Percentiles rank a stretch among this genome's conserved stretches.
These are phyloP conservation scores for Cutaneotrichosporon dermatis DNA, from an alignment of 1,284 basidiomycete genomes.

Conservation along the genomic window DNA sequence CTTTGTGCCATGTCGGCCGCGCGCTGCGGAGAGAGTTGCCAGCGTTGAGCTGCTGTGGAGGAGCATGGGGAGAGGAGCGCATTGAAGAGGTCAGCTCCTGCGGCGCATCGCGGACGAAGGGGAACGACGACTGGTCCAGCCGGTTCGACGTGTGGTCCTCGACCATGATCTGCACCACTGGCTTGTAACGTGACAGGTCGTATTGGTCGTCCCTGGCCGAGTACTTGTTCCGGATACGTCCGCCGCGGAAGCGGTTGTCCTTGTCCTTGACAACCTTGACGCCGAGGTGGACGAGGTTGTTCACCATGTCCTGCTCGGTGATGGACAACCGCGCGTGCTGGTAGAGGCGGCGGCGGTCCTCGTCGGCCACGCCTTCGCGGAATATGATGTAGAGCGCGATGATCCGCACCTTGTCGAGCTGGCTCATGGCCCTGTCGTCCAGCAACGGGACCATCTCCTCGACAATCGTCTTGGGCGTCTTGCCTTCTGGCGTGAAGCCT, in stretches of 20 bases:
- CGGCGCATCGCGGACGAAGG: slow-evolving; percentile 85
- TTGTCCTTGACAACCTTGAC: slow-evolving; percentile 62
- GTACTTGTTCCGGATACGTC: slow-evolving; percentile 72
- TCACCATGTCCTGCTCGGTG: slow-evolving; percentile 90
- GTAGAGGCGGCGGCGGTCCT: slow-evolving; percentile 88
- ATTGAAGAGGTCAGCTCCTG: slow-evolving; percentile 46
- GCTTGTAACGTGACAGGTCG: slow-evolving; percentile 91
- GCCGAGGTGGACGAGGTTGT: slow-evolving; percentile 79
- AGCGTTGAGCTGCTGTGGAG: background rate
- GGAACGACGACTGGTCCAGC: slow-evolving; percentile 74
- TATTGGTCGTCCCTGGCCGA: slow-evolving; percentile 75
- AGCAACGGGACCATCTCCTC: slow-evolving; percentile 98
- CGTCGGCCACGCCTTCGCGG: slow-evolving; percentile 95
- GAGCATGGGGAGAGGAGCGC: slow-evolving; percentile 2
- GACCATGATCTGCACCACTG: slow-evolving; percentile 75
- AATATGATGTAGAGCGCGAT: slow-evolving; percentile 94
- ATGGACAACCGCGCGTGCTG: slow-evolving; percentile 90
- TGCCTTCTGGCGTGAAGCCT: slow-evolving; percentile 79
- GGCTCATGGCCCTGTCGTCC: slow-evolving; percentile 68
- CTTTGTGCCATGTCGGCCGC: slow-evolving; percentile 70
- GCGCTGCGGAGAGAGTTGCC: slow-evolving; percentile 66
- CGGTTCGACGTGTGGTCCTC: slow-evolving; percentile 77
- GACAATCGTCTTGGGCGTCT: slow-evolving; percentile 83
- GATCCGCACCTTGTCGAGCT: slow-evolving; percentile 86
- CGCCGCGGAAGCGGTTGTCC: slow-evolving; percentile 59